Conservation (phyloP, 192 early-diverging fungal species). For the Coemansia sp. region DNA sequence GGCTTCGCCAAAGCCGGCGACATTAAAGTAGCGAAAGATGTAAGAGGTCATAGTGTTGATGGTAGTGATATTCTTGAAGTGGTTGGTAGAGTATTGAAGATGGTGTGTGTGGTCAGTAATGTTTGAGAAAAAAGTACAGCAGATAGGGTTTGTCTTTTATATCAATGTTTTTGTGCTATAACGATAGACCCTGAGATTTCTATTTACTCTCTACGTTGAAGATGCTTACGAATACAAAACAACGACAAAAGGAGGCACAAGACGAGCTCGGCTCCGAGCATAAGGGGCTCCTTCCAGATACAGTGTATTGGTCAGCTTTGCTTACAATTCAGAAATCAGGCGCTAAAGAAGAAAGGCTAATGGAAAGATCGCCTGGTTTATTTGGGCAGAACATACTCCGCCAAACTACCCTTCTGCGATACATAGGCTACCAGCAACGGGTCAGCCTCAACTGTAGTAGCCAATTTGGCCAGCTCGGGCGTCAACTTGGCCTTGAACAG, state of each 20-base stretch:
- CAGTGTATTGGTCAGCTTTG: background rate
- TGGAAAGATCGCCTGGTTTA: background rate
- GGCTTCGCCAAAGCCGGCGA: slow-evolving; percentile 26
- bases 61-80: background rate
- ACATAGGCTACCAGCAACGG: slow-evolving; percentile 4
- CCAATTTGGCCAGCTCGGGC: slow-evolving; percentile 37
- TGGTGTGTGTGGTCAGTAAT: background rate
- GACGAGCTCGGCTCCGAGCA: background rate
- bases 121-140: background rate
- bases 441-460: slow-evolving; percentile 27
- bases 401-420: slow-evolving; percentile 4
- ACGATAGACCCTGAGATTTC: background rate
- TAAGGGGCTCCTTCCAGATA: background rate
- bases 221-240: background rate
- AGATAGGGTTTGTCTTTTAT: background rate
- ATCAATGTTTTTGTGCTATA: background rate
- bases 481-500: slow-evolving; percentile 20
- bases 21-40: slow-evolving; percentile 38
- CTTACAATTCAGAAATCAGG: background rate
- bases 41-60: slow-evolving; percentile 11
- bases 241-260: background rate
- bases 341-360: background rate
- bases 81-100: background rate
- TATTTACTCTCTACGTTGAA: background rate
- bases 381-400: background rate